Percentiles rank a stretch among this genome's conserved stretches.
Evolutionary conservation across 75 land plant species (phyloP).

Genomic region (Pseudotsuga menziesii): DNA sequence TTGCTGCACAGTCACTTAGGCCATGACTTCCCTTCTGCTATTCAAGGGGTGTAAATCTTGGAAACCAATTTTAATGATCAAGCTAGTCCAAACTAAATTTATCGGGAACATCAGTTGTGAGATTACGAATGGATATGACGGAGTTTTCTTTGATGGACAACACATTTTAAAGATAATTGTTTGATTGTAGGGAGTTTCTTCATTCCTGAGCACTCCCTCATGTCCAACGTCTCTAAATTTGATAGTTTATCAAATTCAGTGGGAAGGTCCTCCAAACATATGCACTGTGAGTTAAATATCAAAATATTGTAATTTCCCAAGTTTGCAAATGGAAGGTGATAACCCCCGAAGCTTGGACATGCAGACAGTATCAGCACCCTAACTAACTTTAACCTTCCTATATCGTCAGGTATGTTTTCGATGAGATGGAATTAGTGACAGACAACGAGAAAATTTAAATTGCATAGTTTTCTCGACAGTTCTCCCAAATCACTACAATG

Average conservation of each 20-base stretch:
- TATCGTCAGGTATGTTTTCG: slow-evolving; percentile 30
- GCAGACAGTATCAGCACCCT: slow-evolving; percentile 39
- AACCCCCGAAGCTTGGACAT: slow-evolving; percentile 45
- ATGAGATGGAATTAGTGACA: slow-evolving; percentile 45
- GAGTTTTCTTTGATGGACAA: slow-evolving; percentile 9
- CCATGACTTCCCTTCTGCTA: no score
- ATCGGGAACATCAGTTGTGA: slow-evolving; percentile 34
- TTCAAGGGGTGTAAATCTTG: no score
- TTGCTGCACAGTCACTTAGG: no score
- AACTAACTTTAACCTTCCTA: slow-evolving; percentile 29
- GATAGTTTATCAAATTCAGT: slow-evolving; percentile 25
- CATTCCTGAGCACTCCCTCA: slow-evolving; percentile 50
- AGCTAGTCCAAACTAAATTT: slow-evolving; percentile 54
- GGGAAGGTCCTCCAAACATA: slow-evolving; percentile 37
- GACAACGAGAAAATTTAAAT: slow-evolving; percentile 24
- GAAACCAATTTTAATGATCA: slow-evolving; percentile 21
- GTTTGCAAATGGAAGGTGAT: slow-evolving; percentile 29
- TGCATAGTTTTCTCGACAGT: slow-evolving; percentile 36
- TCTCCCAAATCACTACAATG: slow-evolving; percentile 36
- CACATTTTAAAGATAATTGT: background rate
- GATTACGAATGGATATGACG: slow-evolving; percentile 25
- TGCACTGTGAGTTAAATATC: slow-evolving; percentile 55
- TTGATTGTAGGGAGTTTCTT: slow-evolving; percentile 28
- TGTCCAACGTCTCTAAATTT: slow-evolving; percentile 55
- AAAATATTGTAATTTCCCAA: slow-evolving; percentile 32